phyloP scores from a whole-genome alignment of 1,284 basidiomycete genomes.

The Ceratobasidium sp. region DNA sequence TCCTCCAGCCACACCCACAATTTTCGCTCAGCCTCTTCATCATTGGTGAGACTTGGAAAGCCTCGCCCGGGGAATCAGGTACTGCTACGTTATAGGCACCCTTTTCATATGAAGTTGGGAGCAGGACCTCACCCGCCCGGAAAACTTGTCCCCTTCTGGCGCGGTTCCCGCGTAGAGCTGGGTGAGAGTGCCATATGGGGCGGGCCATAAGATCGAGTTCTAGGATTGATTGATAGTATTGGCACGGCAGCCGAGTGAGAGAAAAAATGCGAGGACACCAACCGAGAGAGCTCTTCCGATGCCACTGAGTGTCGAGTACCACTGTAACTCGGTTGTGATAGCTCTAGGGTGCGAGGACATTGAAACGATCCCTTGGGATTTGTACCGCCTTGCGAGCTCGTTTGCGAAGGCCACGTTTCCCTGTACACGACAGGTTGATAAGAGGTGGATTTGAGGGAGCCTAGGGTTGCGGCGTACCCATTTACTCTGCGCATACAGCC shows the following conservation, averaged over 20 bases:
- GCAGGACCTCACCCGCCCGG: constrained; percentile 19
- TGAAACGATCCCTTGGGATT: constrained; percentile 53
- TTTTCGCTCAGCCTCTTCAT: constrained; percentile 6
- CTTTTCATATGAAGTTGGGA: no score
- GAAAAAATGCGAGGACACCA: constrained; percentile 3
- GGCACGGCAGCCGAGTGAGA: no score
- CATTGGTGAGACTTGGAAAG: background rate
- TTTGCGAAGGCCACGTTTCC: constrained; percentile 52
- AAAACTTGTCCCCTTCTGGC: constrained; percentile 28
- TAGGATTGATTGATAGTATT: background rate
- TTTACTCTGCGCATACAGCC: constrained; percentile 41
- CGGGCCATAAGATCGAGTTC: constrained; percentile 12
- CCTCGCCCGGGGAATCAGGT: constrained; percentile 34
- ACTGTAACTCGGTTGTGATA: constrained; percentile 46
- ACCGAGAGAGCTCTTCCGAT: background rate
- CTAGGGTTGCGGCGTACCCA: background rate
- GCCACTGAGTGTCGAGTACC: constrained; percentile 45
- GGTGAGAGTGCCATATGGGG: constrained; percentile 39
- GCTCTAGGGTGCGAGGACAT: constrained; percentile 51
- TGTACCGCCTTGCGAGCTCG: constrained; percentile 53
- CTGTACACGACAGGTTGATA: constrained; percentile 30
- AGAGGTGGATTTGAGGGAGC: background rate
- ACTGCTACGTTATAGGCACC: background rate
- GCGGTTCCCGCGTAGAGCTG: constrained; percentile 43
- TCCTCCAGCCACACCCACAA: constrained; percentile 40